Evolutionary conservation across 2,329 filamentous ascomycete species (phyloP).

Genomic region (Pseudogymnoascus sp.): DNA sequence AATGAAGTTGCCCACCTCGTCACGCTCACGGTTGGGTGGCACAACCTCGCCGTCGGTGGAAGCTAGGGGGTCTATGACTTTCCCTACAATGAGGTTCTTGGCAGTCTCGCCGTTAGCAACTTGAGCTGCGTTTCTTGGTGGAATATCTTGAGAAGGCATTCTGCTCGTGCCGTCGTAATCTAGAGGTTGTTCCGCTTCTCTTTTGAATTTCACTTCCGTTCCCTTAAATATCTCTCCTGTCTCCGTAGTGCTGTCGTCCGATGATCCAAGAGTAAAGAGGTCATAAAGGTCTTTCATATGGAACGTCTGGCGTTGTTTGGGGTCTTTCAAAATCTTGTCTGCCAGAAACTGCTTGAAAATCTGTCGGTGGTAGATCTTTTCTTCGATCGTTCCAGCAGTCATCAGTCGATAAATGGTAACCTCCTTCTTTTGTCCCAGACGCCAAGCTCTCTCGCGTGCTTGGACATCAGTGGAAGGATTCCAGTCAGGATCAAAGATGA

Average conservation of each 20-base stretch:
- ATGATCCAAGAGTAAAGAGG: slow-evolving; percentile 70
- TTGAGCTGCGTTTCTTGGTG: neutral
- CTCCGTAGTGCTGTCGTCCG: slow-evolving; percentile 63
- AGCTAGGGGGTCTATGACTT: slow-evolving; percentile 19
- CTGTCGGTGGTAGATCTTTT: slow-evolving; percentile 98
- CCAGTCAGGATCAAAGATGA: slow-evolving; percentile 98
- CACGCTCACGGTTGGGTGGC: slow-evolving; percentile 13
- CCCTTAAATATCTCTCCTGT: slow-evolving; percentile 81
- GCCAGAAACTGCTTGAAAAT: slow-evolving; percentile 98
- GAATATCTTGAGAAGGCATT: slow-evolving; percentile 16
- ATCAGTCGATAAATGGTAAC: slow-evolving; percentile 97
- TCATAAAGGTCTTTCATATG: slow-evolving; percentile 86
- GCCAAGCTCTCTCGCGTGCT: slow-evolving; percentile 90
- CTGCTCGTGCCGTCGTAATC: slow-evolving; percentile 12
- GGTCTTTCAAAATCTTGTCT: slow-evolving; percentile 91
- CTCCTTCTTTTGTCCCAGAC: slow-evolving; percentile 86
- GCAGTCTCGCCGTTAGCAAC: neutral
- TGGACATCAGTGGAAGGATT: slow-evolving; percentile 95
- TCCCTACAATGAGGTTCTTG: neutral
- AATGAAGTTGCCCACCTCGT: slow-evolving; percentile 43
- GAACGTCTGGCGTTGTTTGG: slow-evolving; percentile 86
- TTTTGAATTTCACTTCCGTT: slow-evolving; percentile 64
- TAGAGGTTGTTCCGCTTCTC: slow-evolving; percentile 24
- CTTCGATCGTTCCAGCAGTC: slow-evolving; percentile 95
- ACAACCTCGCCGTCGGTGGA: slow-evolving; percentile 20